Conservation (phyloP, 2,329 filamentous ascomycete species). For the Xylaria multiplex region DNA sequence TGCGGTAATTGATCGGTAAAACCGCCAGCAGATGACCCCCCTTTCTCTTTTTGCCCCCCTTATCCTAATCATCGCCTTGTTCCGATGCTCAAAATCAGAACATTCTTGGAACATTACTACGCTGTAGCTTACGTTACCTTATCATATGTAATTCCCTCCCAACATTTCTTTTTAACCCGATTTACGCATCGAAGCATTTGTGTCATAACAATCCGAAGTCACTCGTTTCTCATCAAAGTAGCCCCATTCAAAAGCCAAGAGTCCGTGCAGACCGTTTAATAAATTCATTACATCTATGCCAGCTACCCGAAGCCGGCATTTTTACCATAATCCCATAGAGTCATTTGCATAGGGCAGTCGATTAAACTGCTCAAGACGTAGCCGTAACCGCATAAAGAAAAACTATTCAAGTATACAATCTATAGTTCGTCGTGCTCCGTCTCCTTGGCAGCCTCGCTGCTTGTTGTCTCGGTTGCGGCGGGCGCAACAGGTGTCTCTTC, state of each 20-base stretch:
- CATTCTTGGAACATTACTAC: conserved; percentile 19
- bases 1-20: conserved; percentile 34
- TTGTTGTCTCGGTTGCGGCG: conserved; percentile 61
- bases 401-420: conserved; percentile 50
- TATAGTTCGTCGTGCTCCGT: conserved; percentile 80
- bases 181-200: conserved; percentile 37
- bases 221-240: not conserved
- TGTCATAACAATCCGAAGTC: not conserved
- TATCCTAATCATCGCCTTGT: conserved; percentile 9
- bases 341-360: conserved; percentile 39
- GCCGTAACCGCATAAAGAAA: conserved; percentile 42
- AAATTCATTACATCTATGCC: conserved; percentile 45
- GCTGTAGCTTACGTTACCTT: conserved; percentile 30
- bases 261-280: conserved; percentile 32
- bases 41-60: conserved; percentile 7
- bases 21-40: conserved; percentile 20
- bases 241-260: conserved; percentile 19
- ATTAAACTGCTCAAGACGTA: conserved; percentile 40
- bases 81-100: not conserved
- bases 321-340: conserved; percentile 42
- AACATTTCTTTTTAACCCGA: conserved; percentile 12
- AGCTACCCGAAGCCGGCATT: conserved; percentile 46
- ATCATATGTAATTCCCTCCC: conserved; percentile 21
- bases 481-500: conserved; percentile 64
- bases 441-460: conserved; percentile 58